These are phyloP conservation scores for Fusarium poae DNA, from an alignment of 2,329 filamentous ascomycete genomes.

Conservation along the genomic window DNA sequence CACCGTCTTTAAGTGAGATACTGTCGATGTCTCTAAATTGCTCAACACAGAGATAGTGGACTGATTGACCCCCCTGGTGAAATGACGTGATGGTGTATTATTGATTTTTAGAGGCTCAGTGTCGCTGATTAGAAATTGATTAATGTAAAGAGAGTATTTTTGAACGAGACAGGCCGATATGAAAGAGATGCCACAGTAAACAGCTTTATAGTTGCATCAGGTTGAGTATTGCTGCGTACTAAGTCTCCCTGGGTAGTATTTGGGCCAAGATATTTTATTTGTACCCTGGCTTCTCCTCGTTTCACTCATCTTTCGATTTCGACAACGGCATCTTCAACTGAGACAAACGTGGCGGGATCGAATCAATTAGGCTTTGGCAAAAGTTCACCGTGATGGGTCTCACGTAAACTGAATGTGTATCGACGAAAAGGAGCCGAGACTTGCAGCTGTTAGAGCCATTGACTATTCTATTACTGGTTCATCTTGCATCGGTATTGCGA, in stretches of 20 bases:
- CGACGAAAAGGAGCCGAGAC: conserved; percentile 21
- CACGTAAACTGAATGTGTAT: not conserved
- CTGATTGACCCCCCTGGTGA: not conserved
- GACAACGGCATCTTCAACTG: conserved; percentile 18
- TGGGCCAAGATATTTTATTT: conserved; percentile 4
- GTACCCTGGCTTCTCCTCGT: conserved; percentile 31
- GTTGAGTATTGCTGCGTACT: conserved; percentile 14
- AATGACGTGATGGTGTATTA: conserved; percentile 5
- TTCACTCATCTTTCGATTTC: conserved; percentile 23
- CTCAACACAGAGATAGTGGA: conserved; percentile 1
- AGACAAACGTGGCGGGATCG: conserved; percentile 18
- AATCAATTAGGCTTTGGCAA: conserved; percentile 17
- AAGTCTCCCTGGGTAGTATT: conserved; percentile 1
- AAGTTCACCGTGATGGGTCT: conserved; percentile 7
- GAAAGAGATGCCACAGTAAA: conserved; percentile 23
- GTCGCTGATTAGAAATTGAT: not conserved
- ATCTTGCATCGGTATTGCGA: conserved; percentile 21
- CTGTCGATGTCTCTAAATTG: conserved; percentile 6
- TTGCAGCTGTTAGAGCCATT: conserved; percentile 20
- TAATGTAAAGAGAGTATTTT: not conserved
- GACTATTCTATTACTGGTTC: conserved; percentile 10
- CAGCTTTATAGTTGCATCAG: conserved; percentile 28
- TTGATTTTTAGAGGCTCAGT: not conserved
- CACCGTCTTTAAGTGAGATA: not conserved
- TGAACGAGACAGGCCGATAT: conserved; percentile 9